Base-by-base conservation (phyloP, 2,329 filamentous ascomycete genomes). In the Pseudocercospora ulei region DNA sequence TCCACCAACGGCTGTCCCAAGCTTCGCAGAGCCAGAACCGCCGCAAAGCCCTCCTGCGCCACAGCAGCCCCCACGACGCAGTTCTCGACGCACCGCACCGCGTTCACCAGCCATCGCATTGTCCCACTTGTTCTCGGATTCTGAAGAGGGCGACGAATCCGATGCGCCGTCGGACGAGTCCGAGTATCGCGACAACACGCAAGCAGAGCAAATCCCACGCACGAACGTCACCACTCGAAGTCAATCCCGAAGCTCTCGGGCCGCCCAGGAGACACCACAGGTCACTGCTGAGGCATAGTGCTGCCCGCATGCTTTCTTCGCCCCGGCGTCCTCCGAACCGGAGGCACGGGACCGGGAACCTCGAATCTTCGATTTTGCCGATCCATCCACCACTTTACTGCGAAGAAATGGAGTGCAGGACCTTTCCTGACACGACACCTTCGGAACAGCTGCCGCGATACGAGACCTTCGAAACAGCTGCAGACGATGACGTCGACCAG, bases 201-300 rank as follows among this genome's bases (percentile, higher is more conserved):
- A 14, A 4, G 7, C 13, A 33, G 18, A 23, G 5, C n/a, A n/a
- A 6, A 11, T 13, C 5, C 17, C 11, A 33, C 30, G 18, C 30
- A 33, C 30, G 11, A 33, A 33, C 23, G 30, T 33, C 11, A 33
- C 30, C 18, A 33, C 30, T 22, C 12, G 30, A 33, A 33, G 30
- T 33, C 30, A 33, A 8, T 12, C n/a, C 5, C 18, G 30, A 20
- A 33, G 18, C 16, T 13, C 30, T 13, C 30, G 18, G n/a, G 26
- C n/a, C 13, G 5, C 13, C n/a, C 9, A 14, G 9, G 13, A 14
- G 17, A 16, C 26, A n/a, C 11, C 14, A 19, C 17, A n/a, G 8
- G 18, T 11, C 8, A 13, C 18, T 22, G 11, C 16, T n/a, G 30
- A 23, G 18, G n/a, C 30, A 22, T 19, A 33, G 17, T 20, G 30